Base-by-base conservation (phyloP, 23 red algal species). In the Gracilaria caudata region DNA sequence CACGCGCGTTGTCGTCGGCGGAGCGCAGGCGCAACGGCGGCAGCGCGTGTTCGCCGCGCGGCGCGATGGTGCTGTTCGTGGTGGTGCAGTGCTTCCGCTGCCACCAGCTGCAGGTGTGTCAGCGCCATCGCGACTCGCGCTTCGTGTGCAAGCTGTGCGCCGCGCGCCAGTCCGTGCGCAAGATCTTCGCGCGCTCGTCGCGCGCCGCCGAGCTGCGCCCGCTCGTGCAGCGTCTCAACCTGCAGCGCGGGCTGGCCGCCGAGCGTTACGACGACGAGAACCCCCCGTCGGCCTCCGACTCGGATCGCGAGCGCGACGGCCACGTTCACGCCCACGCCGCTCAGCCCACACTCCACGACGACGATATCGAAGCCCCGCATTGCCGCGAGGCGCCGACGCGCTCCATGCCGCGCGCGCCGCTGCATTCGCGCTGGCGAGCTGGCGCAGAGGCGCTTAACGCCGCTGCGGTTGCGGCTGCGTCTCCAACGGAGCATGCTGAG, bases 31-130 rank as follows among this genome's bases (percentile, higher is more conserved):
- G 10, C n/a, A n/a, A n/a, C n/a, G n/a, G n/a, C n/a, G n/a, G n/a
- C n/a, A n/a, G n/a, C n/a, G n/a, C n/a, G n/a, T n/a, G 64, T 4
- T 4, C 64, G 64, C 13, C 17, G 64, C 35, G n/a, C 51, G 51
- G 24, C 49, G 56, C 63, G 36, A 91, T 91, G 87, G 55, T 26
- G 33, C 39, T 19, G 20, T 91, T 91, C 87, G 40, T 58, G 36
- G 87, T 77, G n/a, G 87, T 91, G 46, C 87, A 91, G 71, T 91
- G 87, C 75, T 82, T 82, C 87, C 76, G 79, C 25, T 91, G 87
- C 49, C 44, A 59, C 21, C 76, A 63, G 49, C 65, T 56, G 40
- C 87, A 91, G 78, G 77, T 91, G 25, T 13, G 25, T 14, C 87
- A 91, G 51, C 71, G 68, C 44, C 87, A 77, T 28, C 79, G 79